These are phyloP conservation scores for Neofusicoccum laricinum DNA, from an alignment of 2,329 filamentous ascomycete genomes.

Conservation along the genomic window DNA sequence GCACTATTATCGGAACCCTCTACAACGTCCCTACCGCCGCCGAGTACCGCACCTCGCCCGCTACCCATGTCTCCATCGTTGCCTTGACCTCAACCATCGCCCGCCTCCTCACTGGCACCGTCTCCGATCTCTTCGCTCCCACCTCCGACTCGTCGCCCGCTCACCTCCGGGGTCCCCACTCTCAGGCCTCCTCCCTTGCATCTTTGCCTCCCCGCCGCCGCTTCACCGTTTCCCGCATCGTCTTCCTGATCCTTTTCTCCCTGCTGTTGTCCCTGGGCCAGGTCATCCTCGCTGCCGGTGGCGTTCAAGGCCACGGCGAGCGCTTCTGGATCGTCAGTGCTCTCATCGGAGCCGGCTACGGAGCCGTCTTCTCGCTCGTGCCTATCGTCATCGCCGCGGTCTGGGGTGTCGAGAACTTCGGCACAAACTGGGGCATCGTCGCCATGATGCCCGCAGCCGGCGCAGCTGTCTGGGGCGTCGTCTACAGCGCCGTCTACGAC, in stretches of 20 bases:
- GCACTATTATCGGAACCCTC: constrained; percentile 86
- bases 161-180: constrained; percentile 50
- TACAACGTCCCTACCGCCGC: constrained; percentile 59
- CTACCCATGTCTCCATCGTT: constrained; percentile 91
- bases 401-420: constrained; percentile 98
- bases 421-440: constrained; percentile 95
- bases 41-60: constrained; percentile 56
- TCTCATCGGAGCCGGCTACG: constrained; percentile 86
- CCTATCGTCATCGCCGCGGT: constrained; percentile 95
- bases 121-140: constrained; percentile 83
- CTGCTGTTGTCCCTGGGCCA: constrained; percentile 71
- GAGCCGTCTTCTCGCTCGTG: constrained; percentile 82
- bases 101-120: constrained; percentile 80
- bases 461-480: constrained; percentile 81
- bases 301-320: constrained; percentile 68
- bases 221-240: constrained; percentile 71
- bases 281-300: constrained; percentile 71
- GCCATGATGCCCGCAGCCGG: constrained; percentile 87
- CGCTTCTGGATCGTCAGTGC: constrained; percentile 85
- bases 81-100: constrained; percentile 87
- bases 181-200: constrained; percentile 40
- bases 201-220: constrained; percentile 31
- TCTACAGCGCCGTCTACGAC: constrained; percentile 84
- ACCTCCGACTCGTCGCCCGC: constrained; percentile 43
- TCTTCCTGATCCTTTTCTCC: constrained; percentile 74